A percentile compares a stretch with the other conserved stretches of the same genome.
These are phyloP conservation scores for Chaetomium globosum DNA, from an alignment of 2,329 filamentous ascomycete genomes.

Conservation along the genomic window DNA sequence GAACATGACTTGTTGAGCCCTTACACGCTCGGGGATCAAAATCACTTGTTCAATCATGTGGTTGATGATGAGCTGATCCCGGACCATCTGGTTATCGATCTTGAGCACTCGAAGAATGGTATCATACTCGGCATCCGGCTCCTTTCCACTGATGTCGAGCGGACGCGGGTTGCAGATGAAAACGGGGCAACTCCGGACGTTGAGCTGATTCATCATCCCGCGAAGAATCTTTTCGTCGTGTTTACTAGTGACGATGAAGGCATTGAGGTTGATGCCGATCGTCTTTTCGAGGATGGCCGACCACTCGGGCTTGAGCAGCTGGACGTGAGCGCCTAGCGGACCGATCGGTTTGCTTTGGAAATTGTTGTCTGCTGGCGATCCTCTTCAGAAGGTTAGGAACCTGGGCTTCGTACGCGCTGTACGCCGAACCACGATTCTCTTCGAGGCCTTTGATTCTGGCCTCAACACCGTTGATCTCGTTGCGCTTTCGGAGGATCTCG, in stretches of 20 bases:
- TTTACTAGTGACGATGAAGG: constrained; percentile 80
- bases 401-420: constrained; percentile 64
- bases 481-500: constrained; percentile 50
- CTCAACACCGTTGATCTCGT: constrained; percentile 59
- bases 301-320: constrained; percentile 79
- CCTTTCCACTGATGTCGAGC: constrained; percentile 65
- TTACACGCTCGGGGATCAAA: constrained; percentile 67
- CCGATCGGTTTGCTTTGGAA: constrained; percentile 78
- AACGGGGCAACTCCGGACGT: constrained; percentile 56
- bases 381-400: constrained; percentile 66
- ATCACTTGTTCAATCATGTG: constrained; percentile 82
- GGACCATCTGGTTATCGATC: constrained; percentile 77
- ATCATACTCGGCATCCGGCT: constrained; percentile 72
- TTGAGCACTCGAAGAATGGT: constrained; percentile 81
- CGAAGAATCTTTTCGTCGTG: constrained; percentile 71
- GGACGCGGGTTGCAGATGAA: constrained; percentile 62
- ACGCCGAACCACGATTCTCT: constrained; percentile 60
- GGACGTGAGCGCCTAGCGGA: constrained; percentile 77
- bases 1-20: constrained; percentile 72
- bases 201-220: constrained; percentile 62
- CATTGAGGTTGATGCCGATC: constrained; percentile 69
- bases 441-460: constrained; percentile 55
- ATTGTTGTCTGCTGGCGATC: constrained; percentile 66
- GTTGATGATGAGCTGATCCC: constrained; percentile 81
- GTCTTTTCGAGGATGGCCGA: constrained; percentile 76